A percentile compares a stretch with the other conserved stretches of the same genome.
phyloP scores from a whole-genome alignment of 2,329 filamentous ascomycete species.

The Colletotrichum incanum region DNA sequence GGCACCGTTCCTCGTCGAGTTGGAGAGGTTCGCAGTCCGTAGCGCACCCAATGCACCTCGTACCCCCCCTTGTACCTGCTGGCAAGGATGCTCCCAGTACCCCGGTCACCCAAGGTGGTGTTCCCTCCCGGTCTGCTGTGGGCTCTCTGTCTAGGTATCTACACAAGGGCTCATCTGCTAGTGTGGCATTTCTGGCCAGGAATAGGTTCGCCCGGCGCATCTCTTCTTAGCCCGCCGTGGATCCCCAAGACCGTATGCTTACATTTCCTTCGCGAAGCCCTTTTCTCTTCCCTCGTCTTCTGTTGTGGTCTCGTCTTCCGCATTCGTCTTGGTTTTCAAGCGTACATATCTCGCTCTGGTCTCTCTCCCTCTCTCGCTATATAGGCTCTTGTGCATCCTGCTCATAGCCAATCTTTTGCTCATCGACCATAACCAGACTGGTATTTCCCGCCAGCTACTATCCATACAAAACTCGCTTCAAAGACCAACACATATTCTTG shows the following conservation, averaged over 20 bases:
- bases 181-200: conserved; percentile 38
- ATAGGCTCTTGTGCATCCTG: conserved; percentile 26
- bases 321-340: conserved; percentile 12
- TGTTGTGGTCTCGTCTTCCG: conserved; percentile 16
- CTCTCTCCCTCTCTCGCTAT: conserved; percentile 11
- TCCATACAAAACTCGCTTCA: background rate
- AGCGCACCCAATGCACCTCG: conserved; percentile 21
- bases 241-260: conserved; percentile 22
- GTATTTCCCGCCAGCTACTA: background rate
- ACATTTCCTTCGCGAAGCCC: conserved; percentile 5
- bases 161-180: conserved; percentile 28
- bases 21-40: conserved; percentile 6
- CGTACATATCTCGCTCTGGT: background rate
- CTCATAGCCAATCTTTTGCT: background rate
- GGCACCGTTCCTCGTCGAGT: conserved; percentile 17
- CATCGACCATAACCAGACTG: background rate
- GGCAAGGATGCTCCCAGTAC: conserved; percentile 39
- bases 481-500: background rate
- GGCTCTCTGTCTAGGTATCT: conserved; percentile 23
- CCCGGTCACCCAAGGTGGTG: conserved; percentile 34
- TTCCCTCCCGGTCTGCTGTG: conserved; percentile 17
- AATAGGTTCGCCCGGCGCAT: conserved; percentile 38
- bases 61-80: conserved; percentile 21
- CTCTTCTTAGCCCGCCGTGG: conserved; percentile 27
- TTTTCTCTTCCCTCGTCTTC: conserved; percentile 13